phyloP scores from a whole-genome alignment of 768 basidiomycete genomes.

The Lepiota brunneoincarnata region DNA sequence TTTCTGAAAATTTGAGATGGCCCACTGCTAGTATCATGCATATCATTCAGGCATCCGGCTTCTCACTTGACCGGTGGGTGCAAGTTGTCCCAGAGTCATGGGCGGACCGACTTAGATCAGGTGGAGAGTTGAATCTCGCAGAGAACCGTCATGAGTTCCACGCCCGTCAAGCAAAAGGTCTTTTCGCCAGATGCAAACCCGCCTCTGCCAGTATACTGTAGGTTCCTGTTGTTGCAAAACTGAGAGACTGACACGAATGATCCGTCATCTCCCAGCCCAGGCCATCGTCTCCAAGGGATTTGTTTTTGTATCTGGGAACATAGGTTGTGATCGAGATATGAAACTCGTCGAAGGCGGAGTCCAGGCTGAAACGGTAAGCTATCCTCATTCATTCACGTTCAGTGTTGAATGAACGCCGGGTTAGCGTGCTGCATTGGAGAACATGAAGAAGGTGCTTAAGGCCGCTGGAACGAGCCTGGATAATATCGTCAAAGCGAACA shows the following conservation, averaged over 20 bases:
- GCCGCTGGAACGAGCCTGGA: slow-evolving; percentile 15
- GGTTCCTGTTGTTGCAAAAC: neutral
- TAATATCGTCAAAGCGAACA: slow-evolving; percentile 14
- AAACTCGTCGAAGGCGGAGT: slow-evolving; percentile 16
- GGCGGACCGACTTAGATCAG: too few species aligned
- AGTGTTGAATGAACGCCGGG: neutral
- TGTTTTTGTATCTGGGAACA: slow-evolving; percentile 16
- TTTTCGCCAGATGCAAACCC: slow-evolving; percentile 11
- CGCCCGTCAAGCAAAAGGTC: slow-evolving; percentile 6
- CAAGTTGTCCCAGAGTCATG: too few species aligned
- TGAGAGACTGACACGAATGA: neutral
- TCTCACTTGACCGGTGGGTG: too few species aligned
- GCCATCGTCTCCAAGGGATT: slow-evolving; percentile 16
- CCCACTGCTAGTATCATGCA: too few species aligned
- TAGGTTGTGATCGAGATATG: slow-evolving; percentile 13
- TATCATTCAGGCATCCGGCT: too few species aligned
- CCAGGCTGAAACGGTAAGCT: slow-evolving; percentile 14
- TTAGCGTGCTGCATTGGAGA: slow-evolving; percentile 16
- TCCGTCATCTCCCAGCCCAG: slow-evolving; percentile 8
- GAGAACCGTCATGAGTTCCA: neutral
- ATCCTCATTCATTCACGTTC: neutral
- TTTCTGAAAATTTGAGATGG: neutral
- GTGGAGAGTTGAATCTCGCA: too few species aligned
- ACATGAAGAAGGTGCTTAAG: slow-evolving; percentile 15
- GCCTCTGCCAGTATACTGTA: slow-evolving; percentile 12